phyloP scores from a whole-genome alignment of 371 early-diverging fungal genomes.

The Cokeromyces recurvatus region DNA sequence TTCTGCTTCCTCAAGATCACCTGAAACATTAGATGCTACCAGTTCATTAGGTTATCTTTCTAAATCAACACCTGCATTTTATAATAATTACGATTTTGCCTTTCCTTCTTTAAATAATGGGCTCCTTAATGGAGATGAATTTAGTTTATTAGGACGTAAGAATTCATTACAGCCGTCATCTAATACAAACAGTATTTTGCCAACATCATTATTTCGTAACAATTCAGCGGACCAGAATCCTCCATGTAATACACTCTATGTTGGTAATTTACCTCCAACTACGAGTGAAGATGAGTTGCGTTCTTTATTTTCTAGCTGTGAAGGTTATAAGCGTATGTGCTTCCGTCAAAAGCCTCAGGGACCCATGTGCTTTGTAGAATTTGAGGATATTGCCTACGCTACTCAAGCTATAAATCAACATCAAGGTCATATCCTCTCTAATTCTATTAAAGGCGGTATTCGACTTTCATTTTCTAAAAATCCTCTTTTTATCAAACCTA shows the following conservation, averaged over 20 bases:
- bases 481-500: constrained; percentile 68
- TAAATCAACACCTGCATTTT: constrained; percentile 15
- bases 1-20: constrained; percentile 6
- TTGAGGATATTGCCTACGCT: constrained; percentile 86
- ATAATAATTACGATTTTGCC: constrained; percentile 7
- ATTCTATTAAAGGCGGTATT: constrained; percentile 90
- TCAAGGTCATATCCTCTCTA: constrained; percentile 76
- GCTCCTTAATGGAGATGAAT: background rate
- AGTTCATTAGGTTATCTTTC: constrained; percentile 16
- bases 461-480: constrained; percentile 94
- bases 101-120: background rate
- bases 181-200: constrained; percentile 2
- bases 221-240: constrained; percentile 77
- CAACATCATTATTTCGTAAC: too few relatives aligned
- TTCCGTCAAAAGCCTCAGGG: constrained; percentile 82
- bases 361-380: constrained; percentile 95
- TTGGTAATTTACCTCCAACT: constrained; percentile 86
- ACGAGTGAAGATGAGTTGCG: constrained; percentile 88
- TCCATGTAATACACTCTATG: constrained; percentile 95
- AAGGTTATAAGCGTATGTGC: constrained; percentile 85
- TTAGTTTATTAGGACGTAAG: background rate
- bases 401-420: constrained; percentile 81
- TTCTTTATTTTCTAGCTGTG: constrained; percentile 67
- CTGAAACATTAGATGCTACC: constrained; percentile 10
- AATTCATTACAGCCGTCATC: constrained; percentile 9